A percentile compares a stretch with the other conserved stretches of the same genome.
These are phyloP conservation scores for Fragilariopsis cylindrus DNA, from an alignment of 108 stramenopile genomes.

Conservation along the genomic window DNA sequence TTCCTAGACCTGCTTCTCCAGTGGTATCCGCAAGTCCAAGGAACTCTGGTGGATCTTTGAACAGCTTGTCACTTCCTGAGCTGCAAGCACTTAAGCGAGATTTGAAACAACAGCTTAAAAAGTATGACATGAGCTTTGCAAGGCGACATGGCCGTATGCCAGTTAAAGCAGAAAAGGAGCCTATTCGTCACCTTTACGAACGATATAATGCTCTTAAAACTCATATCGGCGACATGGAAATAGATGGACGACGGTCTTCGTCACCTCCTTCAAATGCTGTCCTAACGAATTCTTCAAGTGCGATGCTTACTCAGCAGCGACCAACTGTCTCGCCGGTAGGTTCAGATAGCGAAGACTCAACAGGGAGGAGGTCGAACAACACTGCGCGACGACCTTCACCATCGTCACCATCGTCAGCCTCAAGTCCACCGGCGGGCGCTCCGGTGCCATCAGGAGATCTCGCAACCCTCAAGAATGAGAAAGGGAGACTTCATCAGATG, in stretches of 20 bases:
- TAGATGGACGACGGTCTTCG: conserved; percentile 50
- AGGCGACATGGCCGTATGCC: conserved; percentile 89
- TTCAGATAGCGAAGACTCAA: conserved; percentile 25
- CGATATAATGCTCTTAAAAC: conserved; percentile 91
- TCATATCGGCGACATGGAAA: conserved; percentile 68
- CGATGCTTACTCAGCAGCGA: conserved; percentile 45
- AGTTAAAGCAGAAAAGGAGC: conserved; percentile 94
- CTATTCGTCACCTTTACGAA: conserved; percentile 96
- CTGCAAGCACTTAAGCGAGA: conserved; percentile 77
- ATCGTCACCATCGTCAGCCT: conserved; percentile 16
- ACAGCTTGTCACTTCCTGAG: conserved; percentile 63
- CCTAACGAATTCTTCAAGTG: not conserved
- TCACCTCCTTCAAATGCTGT: conserved; percentile 23
- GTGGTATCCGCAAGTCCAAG: not conserved
- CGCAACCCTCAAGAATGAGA: conserved; percentile 75
- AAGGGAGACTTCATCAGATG: conserved; percentile 85
- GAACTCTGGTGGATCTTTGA: conserved; percentile 18
- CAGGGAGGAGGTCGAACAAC: conserved; percentile 11
- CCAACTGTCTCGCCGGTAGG: conserved; percentile 20
- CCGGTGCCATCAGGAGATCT: conserved; percentile 58
- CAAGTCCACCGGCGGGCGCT: not conserved
- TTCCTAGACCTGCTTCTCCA: conserved; percentile 27
- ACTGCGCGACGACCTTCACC: conserved; percentile 22
- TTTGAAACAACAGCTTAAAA: conserved; percentile 84
- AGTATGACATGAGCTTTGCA: conserved; percentile 91